Percentiles rank a stretch among this genome's conserved stretches.
Conservation (phyloP, 306 rosid genomes). For the Lathyrus sativus region DNA sequence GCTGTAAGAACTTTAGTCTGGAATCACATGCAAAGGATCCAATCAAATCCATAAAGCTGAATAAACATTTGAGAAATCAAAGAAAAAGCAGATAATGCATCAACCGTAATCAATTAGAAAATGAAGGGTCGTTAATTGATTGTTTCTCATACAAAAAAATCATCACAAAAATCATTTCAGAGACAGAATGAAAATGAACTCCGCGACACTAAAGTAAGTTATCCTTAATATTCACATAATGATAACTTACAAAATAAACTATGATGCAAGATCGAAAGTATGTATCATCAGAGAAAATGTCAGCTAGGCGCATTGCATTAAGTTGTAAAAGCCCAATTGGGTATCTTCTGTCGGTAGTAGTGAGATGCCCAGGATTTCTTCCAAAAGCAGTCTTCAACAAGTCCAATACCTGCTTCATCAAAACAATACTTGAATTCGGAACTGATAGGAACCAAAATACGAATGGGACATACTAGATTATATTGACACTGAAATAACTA, state of each 20-base stretch:
- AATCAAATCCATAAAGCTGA: constrained; percentile 37
- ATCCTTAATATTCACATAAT: constrained; percentile 30
- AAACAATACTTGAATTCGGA: constrained; percentile 33
- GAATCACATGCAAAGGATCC: constrained; percentile 51
- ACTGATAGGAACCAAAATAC: constrained; percentile 12
- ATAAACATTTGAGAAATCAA: constrained; percentile 39
- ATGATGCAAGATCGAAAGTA: constrained; percentile 84
- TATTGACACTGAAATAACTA: not conserved
- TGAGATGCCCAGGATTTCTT: constrained; percentile 51
- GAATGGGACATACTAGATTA: not conserved
- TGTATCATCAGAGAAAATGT: constrained; percentile 92
- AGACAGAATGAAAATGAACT: constrained; percentile 1
- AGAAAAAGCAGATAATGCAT: constrained; percentile 37
- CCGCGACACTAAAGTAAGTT: constrained; percentile 31
- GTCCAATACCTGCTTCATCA: constrained; percentile 67
- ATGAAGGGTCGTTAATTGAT: constrained; percentile 9
- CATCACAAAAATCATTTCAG: constrained; percentile 17
- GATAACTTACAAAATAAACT: constrained; percentile 66
- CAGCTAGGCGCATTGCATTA: constrained; percentile 96
- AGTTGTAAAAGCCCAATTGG: constrained; percentile 90
- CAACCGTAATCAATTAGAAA: constrained; percentile 25
- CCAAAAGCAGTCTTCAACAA: constrained; percentile 72
- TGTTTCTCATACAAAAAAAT: constrained; percentile 23
- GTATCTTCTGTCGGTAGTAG: constrained; percentile 52
- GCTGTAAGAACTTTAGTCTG: constrained; percentile 95